Percentiles rank a stretch among this genome's conserved stretches.
Evolutionary conservation across 306 rosid genomes (phyloP).

Genomic region (Fagus sylvatica): DNA sequence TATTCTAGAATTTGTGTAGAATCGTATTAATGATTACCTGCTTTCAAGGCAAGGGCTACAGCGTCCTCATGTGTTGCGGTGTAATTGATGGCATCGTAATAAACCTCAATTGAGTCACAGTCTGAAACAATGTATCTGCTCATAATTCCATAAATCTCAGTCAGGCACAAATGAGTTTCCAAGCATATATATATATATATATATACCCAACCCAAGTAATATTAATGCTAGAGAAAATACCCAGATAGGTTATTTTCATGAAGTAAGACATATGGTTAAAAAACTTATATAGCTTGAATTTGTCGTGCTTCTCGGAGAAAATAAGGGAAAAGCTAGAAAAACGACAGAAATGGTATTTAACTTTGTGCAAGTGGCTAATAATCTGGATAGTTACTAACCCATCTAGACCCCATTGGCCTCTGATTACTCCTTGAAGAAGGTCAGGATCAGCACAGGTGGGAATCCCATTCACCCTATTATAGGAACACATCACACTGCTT

Average conservation of each 20-base stretch:
- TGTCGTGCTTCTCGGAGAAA: not conserved
- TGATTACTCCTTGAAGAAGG: no score
- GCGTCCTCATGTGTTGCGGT: slow-evolving; percentile 80
- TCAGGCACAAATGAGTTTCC: not conserved
- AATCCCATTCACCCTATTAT: no score
- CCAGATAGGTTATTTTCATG: no score
- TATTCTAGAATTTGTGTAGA: not conserved
- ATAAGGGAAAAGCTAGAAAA: not conserved
- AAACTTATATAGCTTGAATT: no score
- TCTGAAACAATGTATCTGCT: no score
- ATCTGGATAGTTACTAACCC: slow-evolving; percentile 13
- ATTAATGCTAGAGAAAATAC: not conserved
- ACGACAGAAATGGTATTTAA: not conserved
- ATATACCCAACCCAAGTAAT: not conserved
- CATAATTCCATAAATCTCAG: not conserved
- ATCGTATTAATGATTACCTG: slow-evolving; percentile 45
- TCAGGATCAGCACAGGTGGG: no score
- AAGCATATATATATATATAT: no score
- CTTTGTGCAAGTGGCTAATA: not conserved
- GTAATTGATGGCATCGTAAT: slow-evolving; percentile 49
- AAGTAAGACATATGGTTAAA: not conserved
- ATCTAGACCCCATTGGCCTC: no score
- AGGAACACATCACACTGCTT: no score
- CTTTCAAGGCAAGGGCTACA: slow-evolving; percentile 78
- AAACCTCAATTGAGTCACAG: no score